Percentiles rank a stretch among this genome's conserved stretches.
phyloP scores from a whole-genome alignment of 179 eudicot genomes.

The Actinidia arguta region DNA sequence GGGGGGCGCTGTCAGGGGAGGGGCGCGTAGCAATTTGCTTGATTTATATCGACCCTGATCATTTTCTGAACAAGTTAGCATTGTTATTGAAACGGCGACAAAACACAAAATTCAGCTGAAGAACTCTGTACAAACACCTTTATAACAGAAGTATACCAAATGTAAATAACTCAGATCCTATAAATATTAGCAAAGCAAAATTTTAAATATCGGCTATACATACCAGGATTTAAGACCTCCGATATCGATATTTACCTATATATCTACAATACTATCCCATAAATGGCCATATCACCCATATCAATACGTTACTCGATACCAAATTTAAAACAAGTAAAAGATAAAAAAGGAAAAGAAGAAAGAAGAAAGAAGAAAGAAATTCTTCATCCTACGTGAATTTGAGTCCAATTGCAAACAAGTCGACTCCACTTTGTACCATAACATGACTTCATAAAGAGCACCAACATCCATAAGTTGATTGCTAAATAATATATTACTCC shows the following conservation, averaged over 20 bases:
- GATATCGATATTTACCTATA: no score
- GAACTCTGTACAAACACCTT: not conserved
- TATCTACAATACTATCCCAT: no score
- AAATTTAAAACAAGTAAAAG: no score
- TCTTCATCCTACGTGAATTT: not conserved
- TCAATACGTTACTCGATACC: no score
- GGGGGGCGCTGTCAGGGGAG: no score
- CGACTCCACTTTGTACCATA: not conserved
- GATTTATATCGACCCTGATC: conserved; percentile 98
- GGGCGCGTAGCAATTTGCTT: no score
- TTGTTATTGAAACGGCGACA: conserved; percentile 21
- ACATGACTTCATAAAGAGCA: not conserved
- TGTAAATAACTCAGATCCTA: no score
- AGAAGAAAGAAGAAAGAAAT: not conserved
- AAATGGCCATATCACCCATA: no score
- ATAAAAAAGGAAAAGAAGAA: no score
- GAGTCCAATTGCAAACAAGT: not conserved
- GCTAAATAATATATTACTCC: not conserved
- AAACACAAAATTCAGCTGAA: not conserved
- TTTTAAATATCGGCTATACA: no score
- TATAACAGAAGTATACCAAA: not conserved
- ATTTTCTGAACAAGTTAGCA: conserved; percentile 25
- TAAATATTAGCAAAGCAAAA: not conserved
- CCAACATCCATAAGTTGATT: not conserved
- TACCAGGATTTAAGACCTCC: no score